Percentiles rank a stretch among this genome's conserved stretches.
Conservation (phyloP, 306 rosid species). For the Albizia julibrissin region DNA sequence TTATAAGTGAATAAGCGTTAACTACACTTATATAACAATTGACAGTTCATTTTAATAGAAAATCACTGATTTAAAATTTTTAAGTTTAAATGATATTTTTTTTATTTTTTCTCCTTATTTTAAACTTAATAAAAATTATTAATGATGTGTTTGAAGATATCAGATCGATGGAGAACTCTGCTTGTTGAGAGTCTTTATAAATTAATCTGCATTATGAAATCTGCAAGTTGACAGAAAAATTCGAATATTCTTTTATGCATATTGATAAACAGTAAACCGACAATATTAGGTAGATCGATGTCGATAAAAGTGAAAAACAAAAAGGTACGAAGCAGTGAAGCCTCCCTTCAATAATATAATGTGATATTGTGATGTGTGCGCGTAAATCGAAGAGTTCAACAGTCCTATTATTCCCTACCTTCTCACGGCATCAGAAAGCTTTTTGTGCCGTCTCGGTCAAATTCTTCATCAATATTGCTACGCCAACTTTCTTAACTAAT, state of each 20-base stretch:
- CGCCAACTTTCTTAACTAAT: slow-evolving; percentile 22
- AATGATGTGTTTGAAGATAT: not conserved
- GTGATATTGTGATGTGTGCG: too few relatives aligned
- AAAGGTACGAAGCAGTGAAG: not conserved
- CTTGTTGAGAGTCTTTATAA: not conserved
- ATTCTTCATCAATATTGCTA: not conserved
- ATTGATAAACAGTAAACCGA: not conserved
- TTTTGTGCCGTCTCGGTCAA: not conserved
- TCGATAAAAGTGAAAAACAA: not conserved
- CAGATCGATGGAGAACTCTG: too few relatives aligned
- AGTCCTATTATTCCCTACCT: not conserved
- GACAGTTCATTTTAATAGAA: too few relatives aligned
- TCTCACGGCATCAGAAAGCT: not conserved
- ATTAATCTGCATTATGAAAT: not conserved
- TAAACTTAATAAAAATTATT: too few relatives aligned
- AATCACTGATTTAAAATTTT: too few relatives aligned
- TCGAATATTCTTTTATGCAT: not conserved
- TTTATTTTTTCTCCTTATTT: too few relatives aligned
- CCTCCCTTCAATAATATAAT: not conserved
- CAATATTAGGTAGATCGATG: not conserved
- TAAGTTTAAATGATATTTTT: too few relatives aligned
- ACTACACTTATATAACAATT: too few relatives aligned
- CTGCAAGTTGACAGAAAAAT: not conserved
- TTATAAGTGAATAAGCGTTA: too few relatives aligned
- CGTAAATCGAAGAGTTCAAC: not conserved